Base-by-base conservation (phyloP, 2,329 filamentous ascomycete genomes). In the Apiospora arundinis region DNA sequence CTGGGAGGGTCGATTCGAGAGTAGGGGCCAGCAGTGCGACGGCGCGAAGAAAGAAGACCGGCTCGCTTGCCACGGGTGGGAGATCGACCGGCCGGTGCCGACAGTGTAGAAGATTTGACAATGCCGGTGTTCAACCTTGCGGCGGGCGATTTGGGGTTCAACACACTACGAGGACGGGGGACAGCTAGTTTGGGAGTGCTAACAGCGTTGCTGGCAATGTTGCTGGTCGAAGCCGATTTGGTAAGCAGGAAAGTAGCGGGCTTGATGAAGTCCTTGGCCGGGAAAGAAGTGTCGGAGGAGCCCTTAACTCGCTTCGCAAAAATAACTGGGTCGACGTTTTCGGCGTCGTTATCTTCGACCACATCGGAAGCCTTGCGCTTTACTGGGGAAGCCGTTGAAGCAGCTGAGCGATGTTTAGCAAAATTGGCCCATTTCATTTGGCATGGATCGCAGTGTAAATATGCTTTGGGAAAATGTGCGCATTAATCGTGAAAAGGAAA, bases 41-140 rank as follows among this genome's bases (percentile, higher is more conserved):
- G 91, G 72, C 92, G 90, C 78, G 88, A 90, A 68, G 89, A 90
- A 56, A 94, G 85, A 74, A 94, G 89, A 69, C 90, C 89, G 40
- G 91, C 85, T 72, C 91, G 89, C 83, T 94, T 95, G 77, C 82
- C 82, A 68, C 92, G 85, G n/a, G 88, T 92, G 2, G 94, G 94
- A 3, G 94, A 96, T 73, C 94, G 93, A 67, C 94, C 93, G 75
- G 93, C 93, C 52, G 92, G 92, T n/a, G 92, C 90, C 66, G 90
- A 86, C 23, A 89, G 83, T 16, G 90, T 87, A 18, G 88, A 84
- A 0, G 89, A 85, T 74, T 85, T 85, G 73, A 84, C 75, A 72
- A 83, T 79, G 70, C 76, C 78, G 9, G 83, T 82, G 79, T 83
- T 85, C 70, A 87, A 75, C 75, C 83, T 88, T 52, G 82, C 74